Evolutionary conservation across 208 protist genomes (phyloP).

Genomic region (Trypanosoma caninum): DNA sequence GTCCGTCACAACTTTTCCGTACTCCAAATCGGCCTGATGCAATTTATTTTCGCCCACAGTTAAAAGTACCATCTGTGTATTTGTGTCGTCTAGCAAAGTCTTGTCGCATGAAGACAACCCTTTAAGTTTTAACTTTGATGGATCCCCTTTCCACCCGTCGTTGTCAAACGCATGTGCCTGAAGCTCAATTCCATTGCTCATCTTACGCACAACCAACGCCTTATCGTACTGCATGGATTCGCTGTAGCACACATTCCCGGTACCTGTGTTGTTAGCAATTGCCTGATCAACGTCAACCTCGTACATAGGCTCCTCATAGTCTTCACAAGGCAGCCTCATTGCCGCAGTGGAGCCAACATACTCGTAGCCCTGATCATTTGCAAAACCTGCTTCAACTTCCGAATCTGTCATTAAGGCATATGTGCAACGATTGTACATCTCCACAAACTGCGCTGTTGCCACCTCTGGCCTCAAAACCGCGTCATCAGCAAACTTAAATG

Average conservation of each 20-base stretch:
- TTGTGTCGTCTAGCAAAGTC: conserved; percentile 46
- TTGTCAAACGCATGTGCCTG: conserved; percentile 23
- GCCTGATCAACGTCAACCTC: conserved; percentile 35
- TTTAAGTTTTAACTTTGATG: conserved; percentile 24
- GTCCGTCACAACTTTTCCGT: conserved; percentile 47
- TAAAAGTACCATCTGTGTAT: conserved; percentile 44
- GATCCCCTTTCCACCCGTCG: conserved; percentile 33
- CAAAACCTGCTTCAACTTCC: conserved; percentile 16
- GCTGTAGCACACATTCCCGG: conserved; percentile 46
- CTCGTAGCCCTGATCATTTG: conserved; percentile 36
- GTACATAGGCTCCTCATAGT: conserved; percentile 31
- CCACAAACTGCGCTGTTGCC: conserved; percentile 30
- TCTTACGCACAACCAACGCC: conserved; percentile 40
- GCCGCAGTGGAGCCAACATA: conserved; percentile 28
- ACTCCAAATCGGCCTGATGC: conserved; percentile 42
- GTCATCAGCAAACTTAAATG: conserved; percentile 43
- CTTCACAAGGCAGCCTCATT: conserved; percentile 26
- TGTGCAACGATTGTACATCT: conserved; percentile 59
- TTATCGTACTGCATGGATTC: conserved; percentile 46
- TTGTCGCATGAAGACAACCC: conserved; percentile 25
- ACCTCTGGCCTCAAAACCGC: conserved; percentile 2
- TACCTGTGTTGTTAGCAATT: conserved; percentile 19
- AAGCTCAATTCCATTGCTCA: conserved; percentile 13
- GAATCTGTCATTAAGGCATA: conserved; percentile 44
- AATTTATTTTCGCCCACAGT: conserved; percentile 30